A percentile compares a stretch with the other conserved stretches of the same genome.
These are phyloP conservation scores for Lachnellula subtilissima DNA, from an alignment of 2,329 filamentous ascomycete species.

Conservation along the genomic window DNA sequence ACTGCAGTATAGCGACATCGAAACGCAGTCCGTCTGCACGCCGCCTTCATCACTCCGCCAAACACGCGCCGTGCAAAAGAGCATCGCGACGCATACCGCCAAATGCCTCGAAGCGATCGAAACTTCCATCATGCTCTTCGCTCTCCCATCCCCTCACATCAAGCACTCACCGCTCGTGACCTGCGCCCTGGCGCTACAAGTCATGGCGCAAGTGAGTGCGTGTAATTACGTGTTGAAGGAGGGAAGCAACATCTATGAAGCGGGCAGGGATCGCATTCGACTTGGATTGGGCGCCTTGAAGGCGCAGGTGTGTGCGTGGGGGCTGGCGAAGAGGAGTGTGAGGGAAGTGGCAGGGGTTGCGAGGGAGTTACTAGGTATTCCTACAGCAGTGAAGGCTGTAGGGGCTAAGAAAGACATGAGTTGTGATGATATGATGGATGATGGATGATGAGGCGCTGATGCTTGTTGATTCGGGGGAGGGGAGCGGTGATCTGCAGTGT, in stretches of 20 bases:
- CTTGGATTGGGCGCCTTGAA: constrained; percentile 56
- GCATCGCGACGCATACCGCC: constrained; percentile 46
- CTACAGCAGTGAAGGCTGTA: background rate
- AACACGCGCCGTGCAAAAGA: constrained; percentile 40
- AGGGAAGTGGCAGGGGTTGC: constrained; percentile 54
- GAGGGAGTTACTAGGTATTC: constrained; percentile 38
- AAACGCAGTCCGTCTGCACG: constrained; percentile 24
- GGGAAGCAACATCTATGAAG: constrained; percentile 34
- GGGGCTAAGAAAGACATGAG: background rate
- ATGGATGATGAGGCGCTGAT: background rate
- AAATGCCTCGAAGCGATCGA: constrained; percentile 56
- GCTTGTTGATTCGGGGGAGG: background rate
- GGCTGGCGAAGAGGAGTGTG: constrained; percentile 50
- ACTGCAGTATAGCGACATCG: constrained; percentile 29
- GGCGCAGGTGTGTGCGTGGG: constrained; percentile 49
- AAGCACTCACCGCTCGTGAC: constrained; percentile 54
- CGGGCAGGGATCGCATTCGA: constrained; percentile 48
- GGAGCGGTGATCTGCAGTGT: background rate
- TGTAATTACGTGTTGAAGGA: constrained; percentile 44
- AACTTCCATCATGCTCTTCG: constrained; percentile 49
- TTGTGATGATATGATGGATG: background rate
- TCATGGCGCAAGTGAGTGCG: constrained; percentile 54
- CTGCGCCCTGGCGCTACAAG: constrained; percentile 49
- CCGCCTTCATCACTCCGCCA: constrained; percentile 30
- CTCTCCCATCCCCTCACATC: constrained; percentile 48